phyloP scores from a whole-genome alignment of 2,329 filamentous ascomycete genomes.

The Trichophyton mentagrophytes region DNA sequence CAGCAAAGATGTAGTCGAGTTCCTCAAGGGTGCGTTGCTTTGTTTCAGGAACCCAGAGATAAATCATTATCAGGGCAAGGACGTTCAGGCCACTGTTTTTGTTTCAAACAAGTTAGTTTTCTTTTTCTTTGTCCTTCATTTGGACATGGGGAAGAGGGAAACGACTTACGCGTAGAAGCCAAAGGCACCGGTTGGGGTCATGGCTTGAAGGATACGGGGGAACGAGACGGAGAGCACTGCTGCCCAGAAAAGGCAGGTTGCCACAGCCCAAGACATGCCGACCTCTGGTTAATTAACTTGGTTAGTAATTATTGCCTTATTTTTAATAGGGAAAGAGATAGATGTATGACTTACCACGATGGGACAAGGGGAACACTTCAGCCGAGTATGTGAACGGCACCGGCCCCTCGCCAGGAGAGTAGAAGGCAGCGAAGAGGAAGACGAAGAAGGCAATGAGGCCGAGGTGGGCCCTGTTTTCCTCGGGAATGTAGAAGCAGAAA shows the following conservation, averaged over 20 bases:
- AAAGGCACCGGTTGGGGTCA: constrained; percentile 44
- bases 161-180: constrained; percentile 44
- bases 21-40: constrained; percentile 45
- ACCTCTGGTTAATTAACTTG: constrained; percentile 27
- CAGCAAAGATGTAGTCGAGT: constrained; percentile 47
- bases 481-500: constrained; percentile 43
- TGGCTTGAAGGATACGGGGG: constrained; percentile 35
- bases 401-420: constrained; percentile 51
- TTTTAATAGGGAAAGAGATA: neutral
- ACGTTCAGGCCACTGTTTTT: constrained; percentile 42
- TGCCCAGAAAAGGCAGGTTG: constrained; percentile 38
- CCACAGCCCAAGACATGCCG: constrained; percentile 35
- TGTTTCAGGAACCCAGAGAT: constrained; percentile 47
- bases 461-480: constrained; percentile 33
- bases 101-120: constrained; percentile 14
- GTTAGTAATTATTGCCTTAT: neutral
- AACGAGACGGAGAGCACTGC: constrained; percentile 40
- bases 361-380: constrained; percentile 44
- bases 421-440: constrained; percentile 53
- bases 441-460: constrained; percentile 48
- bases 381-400: constrained; percentile 43
- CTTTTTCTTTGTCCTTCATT: neutral
- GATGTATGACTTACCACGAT: constrained; percentile 30
- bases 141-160: constrained; percentile 8
- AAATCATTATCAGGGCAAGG: constrained; percentile 50